A percentile compares a stretch with the other conserved stretches of the same genome.
These are phyloP conservation scores for Chenopodium berlandieri DNA, from an alignment of 148 eudicot species.

Conservation along the genomic window DNA sequence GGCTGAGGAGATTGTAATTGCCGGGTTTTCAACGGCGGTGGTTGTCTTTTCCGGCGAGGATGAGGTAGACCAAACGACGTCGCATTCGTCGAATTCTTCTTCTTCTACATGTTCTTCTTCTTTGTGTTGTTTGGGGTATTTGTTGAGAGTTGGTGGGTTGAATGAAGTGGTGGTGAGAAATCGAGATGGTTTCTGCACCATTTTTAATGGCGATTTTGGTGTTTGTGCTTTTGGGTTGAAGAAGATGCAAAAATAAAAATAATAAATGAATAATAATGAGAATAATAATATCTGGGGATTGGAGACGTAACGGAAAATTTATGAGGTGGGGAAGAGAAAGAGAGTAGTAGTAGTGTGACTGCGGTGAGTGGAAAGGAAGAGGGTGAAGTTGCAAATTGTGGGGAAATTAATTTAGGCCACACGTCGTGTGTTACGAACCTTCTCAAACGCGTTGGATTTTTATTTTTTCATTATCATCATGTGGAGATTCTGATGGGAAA, in stretches of 20 bases:
- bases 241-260: not conserved
- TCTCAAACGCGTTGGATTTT: not conserved
- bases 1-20: conserved; percentile 17
- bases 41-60: conserved; percentile 7
- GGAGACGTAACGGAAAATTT: not conserved
- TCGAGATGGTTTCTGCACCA: conserved; percentile 3
- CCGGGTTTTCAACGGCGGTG: not conserved
- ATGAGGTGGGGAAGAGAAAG: not conserved
- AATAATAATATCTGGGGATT: not conserved
- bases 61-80: conserved; percentile 60
- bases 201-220: not conserved
- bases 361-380: not conserved
- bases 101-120: not conserved
- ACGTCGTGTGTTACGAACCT: not conserved
- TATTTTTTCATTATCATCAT: too few species aligned
- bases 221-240: not conserved
- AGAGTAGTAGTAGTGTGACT: not conserved
- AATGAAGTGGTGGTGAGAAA: conserved; percentile 12
- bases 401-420: not conserved
- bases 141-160: not conserved
- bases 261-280: too few species aligned
- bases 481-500: too few species aligned
- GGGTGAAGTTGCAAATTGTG: not conserved
- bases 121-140: not conserved
- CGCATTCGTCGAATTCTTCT: conserved; percentile 60